Percentiles rank a stretch among this genome's conserved stretches.
Conservation (phyloP, 2,329 filamentous ascomycete genomes). For the Cladosporium sp. region DNA sequence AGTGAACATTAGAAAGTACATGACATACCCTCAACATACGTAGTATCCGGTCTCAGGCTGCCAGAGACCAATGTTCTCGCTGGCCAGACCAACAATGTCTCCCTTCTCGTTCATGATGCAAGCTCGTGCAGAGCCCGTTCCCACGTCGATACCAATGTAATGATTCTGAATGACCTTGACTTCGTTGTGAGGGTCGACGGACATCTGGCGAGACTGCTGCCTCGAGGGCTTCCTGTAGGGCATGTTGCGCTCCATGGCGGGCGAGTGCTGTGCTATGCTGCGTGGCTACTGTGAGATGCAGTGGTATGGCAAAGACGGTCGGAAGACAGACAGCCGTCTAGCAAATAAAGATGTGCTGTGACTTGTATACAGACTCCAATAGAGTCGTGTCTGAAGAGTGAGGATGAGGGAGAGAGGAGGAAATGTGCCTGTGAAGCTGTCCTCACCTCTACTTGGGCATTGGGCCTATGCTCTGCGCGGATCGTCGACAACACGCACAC, state of each 20-base stretch:
- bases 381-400: background rate
- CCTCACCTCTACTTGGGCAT: conserved; percentile 9
- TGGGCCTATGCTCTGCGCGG: background rate
- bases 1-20: conserved; percentile 1
- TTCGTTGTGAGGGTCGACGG: conserved; percentile 52
- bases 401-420: background rate
- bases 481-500: conserved; percentile 4
- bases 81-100: conserved; percentile 67
- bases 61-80: conserved; percentile 51
- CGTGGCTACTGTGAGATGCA: background rate
- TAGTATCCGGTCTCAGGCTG: conserved; percentile 54
- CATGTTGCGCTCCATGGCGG: conserved; percentile 16
- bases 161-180: conserved; percentile 55
- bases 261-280: background rate
- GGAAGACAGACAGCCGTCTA: background rate
- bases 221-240: conserved; percentile 32
- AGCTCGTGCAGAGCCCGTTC: conserved; percentile 89
- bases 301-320: no score
- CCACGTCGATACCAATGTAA: conserved; percentile 88
- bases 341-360: background rate
- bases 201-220: conserved; percentile 45
- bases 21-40: conserved; percentile 33
- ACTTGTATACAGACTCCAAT: background rate
- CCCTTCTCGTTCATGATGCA: conserved; percentile 92
- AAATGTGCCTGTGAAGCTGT: background rate